These are phyloP conservation scores for Moringa oleifera DNA, from an alignment of 345 rosid genomes.

Conservation along the genomic window DNA sequence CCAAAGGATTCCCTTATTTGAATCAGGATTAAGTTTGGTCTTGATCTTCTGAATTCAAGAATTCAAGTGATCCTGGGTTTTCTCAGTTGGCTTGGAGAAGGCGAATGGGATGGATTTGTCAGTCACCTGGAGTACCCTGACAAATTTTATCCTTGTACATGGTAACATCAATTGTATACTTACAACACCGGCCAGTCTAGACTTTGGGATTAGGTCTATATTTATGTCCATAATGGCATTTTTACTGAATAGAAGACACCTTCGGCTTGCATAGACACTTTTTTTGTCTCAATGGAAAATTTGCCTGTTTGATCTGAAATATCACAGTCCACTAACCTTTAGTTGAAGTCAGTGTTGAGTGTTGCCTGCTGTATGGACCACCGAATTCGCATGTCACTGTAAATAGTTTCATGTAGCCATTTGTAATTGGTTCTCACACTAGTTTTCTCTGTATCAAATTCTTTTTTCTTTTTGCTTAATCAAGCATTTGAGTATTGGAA, in stretches of 20 bases:
- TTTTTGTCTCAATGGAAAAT: conserved; percentile 13
- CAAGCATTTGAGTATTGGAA: neutral
- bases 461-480: neutral
- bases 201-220: conserved; percentile 12
- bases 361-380: neutral
- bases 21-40: neutral
- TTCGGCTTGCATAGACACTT: conserved; percentile 29
- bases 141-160: conserved; percentile 11
- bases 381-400: neutral
- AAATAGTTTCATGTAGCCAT: neutral
- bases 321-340: neutral
- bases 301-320: conserved; percentile 7
- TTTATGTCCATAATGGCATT: conserved; percentile 9
- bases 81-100: no score
- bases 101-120: neutral
- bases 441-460: neutral
- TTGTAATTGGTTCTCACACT: neutral
- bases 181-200: conserved; percentile 13
- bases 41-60: neutral
- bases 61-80: no score
- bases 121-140: neutral
- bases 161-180: conserved; percentile 6
- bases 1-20: neutral
- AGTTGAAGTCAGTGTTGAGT: neutral
- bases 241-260: conserved; percentile 15